Base-by-base conservation (phyloP, 78 protist species). In the Tieghemostelium lacteum region DNA sequence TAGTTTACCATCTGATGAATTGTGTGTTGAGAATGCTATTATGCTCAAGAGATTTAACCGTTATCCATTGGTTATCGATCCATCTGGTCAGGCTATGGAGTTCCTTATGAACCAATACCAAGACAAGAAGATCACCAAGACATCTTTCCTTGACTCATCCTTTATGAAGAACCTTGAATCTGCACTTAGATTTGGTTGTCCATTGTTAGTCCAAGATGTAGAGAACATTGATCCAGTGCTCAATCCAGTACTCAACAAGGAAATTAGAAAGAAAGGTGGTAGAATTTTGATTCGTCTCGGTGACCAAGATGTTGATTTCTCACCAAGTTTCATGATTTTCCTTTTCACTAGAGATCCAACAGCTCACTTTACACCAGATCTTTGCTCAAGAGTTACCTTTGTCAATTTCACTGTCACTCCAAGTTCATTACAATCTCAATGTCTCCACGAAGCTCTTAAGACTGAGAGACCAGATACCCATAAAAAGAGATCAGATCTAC, bases 31-130 rank as follows among this genome's bases (percentile, higher is more conserved):
- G 77, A 99, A 99, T 86, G 99, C 99, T 10, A 83, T 97, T 58
- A 93, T 99, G 96, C 73, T 98, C 34, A 62, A 73, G 50, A 55
- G 98, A 20, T 98, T 95, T 94, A 95, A 97, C 33, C 89, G 99
- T 24, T 99, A 97, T 70, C 99, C 99, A 29, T 96, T 98, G 57
- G 92, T 98, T 24, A 92, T 99, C 86, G 99, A 99, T 93, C 99
- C 99, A 39, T 71, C 97, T 17, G 99, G 99, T 60, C 98, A 97
- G 71, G 99, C 99, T 2, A 55, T 71, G 40, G 83, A 45, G 40
- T 98, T 97, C 85, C 40, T 99, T 29, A 75, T 94, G 96, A 37
- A 52, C 39, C 92, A 94, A 63, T 73, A 86, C 63, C 63, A 31
- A 34, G 96, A 80, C 62, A 26, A 42, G 66, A 95, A 96, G 69